phyloP scores from a whole-genome alignment of 2,329 filamentous ascomycete genomes.

The Aspergillus sp. region DNA sequence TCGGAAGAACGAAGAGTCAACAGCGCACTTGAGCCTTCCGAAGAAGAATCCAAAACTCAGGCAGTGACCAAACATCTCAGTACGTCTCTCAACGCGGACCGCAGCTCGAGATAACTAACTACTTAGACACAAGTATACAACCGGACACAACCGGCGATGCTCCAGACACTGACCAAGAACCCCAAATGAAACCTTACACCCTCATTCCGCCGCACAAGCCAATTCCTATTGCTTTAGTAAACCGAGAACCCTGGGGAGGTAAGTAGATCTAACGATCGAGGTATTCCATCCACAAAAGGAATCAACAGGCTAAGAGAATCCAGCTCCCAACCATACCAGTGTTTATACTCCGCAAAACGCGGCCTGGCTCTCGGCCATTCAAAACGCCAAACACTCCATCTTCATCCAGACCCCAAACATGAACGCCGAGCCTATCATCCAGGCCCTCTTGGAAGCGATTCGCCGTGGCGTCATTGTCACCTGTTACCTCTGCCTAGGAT shows the following conservation, averaged over 20 bases:
- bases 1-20: conserved; percentile 63
- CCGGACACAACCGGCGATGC: conserved; percentile 51
- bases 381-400: conserved; percentile 61
- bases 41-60: conserved; percentile 54
- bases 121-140: conserved; percentile 53
- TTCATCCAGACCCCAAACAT: conserved; percentile 78
- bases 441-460: conserved; percentile 63
- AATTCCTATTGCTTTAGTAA: conserved; percentile 70
- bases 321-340: conserved; percentile 57
- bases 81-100: conserved; percentile 12
- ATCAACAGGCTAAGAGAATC: neutral
- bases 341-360: conserved; percentile 70
- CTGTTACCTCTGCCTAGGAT: conserved; percentile 72
- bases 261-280: conserved; percentile 11
- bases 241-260: conserved; percentile 63
- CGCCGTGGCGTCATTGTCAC: conserved; percentile 65
- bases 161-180: conserved; percentile 51
- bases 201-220: conserved; percentile 51
- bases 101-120: neutral
- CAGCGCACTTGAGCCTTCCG: conserved; percentile 50
- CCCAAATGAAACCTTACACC: conserved; percentile 67
- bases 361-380: conserved; percentile 67
- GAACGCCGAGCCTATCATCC: conserved; percentile 66
- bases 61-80: conserved; percentile 65
- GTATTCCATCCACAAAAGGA: neutral